Evolutionary conservation across 1,284 basidiomycete species (phyloP).

Genomic region (Cystobasidium pallidum): DNA sequence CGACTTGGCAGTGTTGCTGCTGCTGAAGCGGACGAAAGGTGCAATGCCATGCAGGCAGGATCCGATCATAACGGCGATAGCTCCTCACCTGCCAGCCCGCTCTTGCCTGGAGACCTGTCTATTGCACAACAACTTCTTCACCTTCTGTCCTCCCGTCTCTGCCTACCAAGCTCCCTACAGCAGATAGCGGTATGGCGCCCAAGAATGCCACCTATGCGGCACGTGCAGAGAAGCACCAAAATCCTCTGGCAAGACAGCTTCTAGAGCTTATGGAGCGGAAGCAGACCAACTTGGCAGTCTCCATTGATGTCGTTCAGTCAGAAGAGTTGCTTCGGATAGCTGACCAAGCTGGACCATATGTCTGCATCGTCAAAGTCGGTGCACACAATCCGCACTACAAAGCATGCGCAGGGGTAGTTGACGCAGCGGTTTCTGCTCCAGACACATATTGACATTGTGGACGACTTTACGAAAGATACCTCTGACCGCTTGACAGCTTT

Average conservation of each 20-base stretch:
- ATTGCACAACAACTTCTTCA: not conserved
- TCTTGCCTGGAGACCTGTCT: no score
- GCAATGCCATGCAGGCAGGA: no score
- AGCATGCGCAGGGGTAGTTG: not conserved
- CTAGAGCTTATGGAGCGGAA: slow-evolving; percentile 86
- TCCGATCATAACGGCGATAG: no score
- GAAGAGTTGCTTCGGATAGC: slow-evolving; percentile 82
- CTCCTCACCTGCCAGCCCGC: no score
- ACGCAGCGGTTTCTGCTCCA: slow-evolving; percentile 55
- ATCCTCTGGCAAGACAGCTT: slow-evolving; percentile 58
- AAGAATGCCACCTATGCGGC: slow-evolving; percentile 30
- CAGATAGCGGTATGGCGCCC: slow-evolving; percentile 1
- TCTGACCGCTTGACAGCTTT: slow-evolving; percentile 73
- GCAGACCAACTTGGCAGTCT: slow-evolving; percentile 88
- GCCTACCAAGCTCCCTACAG: not conserved
- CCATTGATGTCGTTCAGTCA: slow-evolving; percentile 87
- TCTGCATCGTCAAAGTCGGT: slow-evolving; percentile 85
- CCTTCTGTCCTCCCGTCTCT: not conserved
- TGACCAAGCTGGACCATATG: slow-evolving; percentile 81
- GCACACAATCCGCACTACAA: not conserved
- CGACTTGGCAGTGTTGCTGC: not conserved
- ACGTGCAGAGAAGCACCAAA: slow-evolving; percentile 31
- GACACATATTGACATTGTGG: slow-evolving; percentile 96
- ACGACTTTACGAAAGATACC: slow-evolving; percentile 81
- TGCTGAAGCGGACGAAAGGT: no score